Evolutionary conservation across 441 rosid genomes (phyloP).

Genomic region (Brassica balearica): DNA sequence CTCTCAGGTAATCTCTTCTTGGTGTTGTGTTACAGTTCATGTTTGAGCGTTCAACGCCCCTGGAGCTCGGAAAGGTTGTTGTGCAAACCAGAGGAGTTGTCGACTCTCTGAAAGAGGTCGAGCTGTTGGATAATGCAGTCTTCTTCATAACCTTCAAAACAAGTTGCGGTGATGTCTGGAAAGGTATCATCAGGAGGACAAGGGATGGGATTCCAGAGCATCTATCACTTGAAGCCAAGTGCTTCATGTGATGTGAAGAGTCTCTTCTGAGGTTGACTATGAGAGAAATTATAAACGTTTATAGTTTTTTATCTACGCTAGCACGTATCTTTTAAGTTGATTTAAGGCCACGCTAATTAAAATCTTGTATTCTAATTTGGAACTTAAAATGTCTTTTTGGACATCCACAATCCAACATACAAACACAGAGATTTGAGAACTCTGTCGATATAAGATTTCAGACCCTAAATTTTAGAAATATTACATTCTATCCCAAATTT

Average conservation of each 20-base stretch:
- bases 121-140: neutral
- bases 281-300: too few species aligned
- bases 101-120: neutral
- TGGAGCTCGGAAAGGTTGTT: neutral
- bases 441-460: too few species aligned
- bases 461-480: too few species aligned
- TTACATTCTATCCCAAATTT: too few species aligned
- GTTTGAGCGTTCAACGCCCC: neutral
- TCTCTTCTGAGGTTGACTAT: too few species aligned
- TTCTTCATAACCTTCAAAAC: conserved; percentile 7
- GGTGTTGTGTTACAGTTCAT: neutral
- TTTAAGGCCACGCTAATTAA: too few species aligned
- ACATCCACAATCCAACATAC: too few species aligned
- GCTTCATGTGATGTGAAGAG: neutral
- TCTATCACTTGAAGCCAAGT: conserved; percentile 13
- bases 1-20: neutral
- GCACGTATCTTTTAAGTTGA: too few species aligned
- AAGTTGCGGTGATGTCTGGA: neutral
- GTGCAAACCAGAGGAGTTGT: neutral
- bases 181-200: conserved; percentile 7
- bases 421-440: too few species aligned
- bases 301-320: too few species aligned
- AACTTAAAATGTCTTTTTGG: too few species aligned
- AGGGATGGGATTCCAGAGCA: conserved; percentile 10
- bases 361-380: too few species aligned